Evolutionary conservation across 768 basidiomycete genomes (phyloP).

Genomic region (Trametes elegans): DNA sequence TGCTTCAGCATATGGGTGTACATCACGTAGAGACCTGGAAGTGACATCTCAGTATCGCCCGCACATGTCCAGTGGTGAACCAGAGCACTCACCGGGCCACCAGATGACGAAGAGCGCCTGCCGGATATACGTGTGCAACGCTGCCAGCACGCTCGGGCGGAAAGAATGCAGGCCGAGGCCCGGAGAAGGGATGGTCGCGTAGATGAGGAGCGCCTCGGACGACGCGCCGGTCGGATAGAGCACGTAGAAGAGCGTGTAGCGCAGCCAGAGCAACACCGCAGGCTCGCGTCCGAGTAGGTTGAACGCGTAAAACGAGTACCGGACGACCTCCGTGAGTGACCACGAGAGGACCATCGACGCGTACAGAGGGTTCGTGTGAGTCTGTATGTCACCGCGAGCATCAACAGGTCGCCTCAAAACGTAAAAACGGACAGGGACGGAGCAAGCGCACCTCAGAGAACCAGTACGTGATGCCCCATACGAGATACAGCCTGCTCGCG

Average conservation of each 20-base stretch:
- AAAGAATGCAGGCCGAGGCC: slow-evolving; percentile 34
- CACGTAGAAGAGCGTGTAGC: slow-evolving; percentile 91
- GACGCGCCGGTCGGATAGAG: slow-evolving; percentile 93
- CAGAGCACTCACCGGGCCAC: slow-evolving; percentile 76
- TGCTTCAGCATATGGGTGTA: slow-evolving; percentile 61
- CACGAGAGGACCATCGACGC: slow-evolving; percentile 91
- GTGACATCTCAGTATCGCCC: neutral
- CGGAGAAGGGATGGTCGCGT: slow-evolving; percentile 65
- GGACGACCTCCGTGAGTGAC: slow-evolving; percentile 88
- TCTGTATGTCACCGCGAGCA: slow-evolving; percentile 34
- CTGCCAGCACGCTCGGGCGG: slow-evolving; percentile 41
- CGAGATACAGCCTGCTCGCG: slow-evolving; percentile 72
- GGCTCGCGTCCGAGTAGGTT: slow-evolving; percentile 56
- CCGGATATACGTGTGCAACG: slow-evolving; percentile 53
- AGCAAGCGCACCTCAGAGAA: slow-evolving; percentile 52
- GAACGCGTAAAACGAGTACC: slow-evolving; percentile 85
- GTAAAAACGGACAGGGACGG: neutral
- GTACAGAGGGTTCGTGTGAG: slow-evolving; percentile 75
- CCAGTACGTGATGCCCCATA: slow-evolving; percentile 79
- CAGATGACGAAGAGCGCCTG: slow-evolving; percentile 69
- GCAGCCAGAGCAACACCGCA: slow-evolving; percentile 55
- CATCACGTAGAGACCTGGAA: slow-evolving; percentile 43
- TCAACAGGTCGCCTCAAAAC: slow-evolving; percentile 9
- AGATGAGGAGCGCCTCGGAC: slow-evolving; percentile 85
- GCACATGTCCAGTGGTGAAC: neutral